Base-by-base conservation (phyloP, 2,329 filamentous ascomycete species). In the Cyclaneusma minus region DNA sequence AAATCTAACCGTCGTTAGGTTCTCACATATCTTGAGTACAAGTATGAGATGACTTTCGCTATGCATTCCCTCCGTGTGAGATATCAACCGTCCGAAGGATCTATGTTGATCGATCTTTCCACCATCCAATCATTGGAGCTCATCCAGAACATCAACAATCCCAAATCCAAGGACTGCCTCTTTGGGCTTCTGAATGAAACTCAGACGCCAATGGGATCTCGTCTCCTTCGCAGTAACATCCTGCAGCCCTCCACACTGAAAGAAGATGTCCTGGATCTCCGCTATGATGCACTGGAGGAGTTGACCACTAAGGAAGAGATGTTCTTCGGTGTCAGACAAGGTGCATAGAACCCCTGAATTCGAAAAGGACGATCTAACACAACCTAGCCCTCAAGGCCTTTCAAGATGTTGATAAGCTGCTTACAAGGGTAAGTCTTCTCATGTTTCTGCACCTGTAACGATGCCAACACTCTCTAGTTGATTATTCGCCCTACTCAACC, bases 101-200 rank as follows among this genome's bases (percentile, higher is more conserved):
- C 83, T 1, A 93, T 95, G 85, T 82, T 92, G 68, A 91, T 95
- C 39, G 87, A 94, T 42, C 63, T 89, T 3, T 77, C 82, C 1
- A 92, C 85, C 0, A 82, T 94, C 15, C 66, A 75, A 19, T 83
- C 83, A 0, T 59, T 98, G 3, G 89, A 98, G 47, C 62, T 98
- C 5, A 78, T 95, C 14, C 83, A 93, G 41, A 98, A 94, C 37
- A 45, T 85, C 0, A 73, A 80, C 8, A 73, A 77, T 38, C 44
- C 71, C 1, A 84, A 78, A 37, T 92, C 84, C 0, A 81, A 73
- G 35, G 70, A 87, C 20, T 87, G 77, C 36, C 56, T 98, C 0
- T 87, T 85, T 35, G 85, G 85, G 0, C 50, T 95, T 0, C 54
- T 98, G 23, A 91, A 95, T 40, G 64, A 83, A 36, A 93, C 85